Base-by-base conservation (phyloP, 1,284 basidiomycete genomes). In the Veloboletus limbatus region DNA sequence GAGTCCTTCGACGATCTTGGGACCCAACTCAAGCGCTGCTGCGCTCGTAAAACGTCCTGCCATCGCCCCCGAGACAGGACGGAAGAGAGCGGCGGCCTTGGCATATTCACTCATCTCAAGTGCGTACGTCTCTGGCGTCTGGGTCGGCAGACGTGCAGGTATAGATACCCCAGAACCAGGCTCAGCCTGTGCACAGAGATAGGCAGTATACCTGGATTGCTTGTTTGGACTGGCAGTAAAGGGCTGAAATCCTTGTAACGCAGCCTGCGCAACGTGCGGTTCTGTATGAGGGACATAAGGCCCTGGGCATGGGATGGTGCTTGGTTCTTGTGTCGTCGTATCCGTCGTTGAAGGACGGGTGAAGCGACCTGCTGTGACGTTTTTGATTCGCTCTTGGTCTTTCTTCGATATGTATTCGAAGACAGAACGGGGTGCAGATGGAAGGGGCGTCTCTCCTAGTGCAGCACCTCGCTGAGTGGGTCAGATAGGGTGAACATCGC, bases 371-470 rank as follows among this genome's bases (percentile, higher is more conserved):
- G 73, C 65, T 11, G 82, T 71, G 21, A 88, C 75, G 9, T 78
- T 76, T 49, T 88, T 82, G 3, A 98, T 75, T 3, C 93, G 83
- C 49, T 96, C 92, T 42, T 81, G 78, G 56, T 95, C 92, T 63
- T 94, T 95, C 53, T 87, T 81, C 0, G 93, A 94, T 61, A 98
- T 83, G 65, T 87, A 98, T 39, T 97, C 93, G 59, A 95, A 95
- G 3, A 99, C 81, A 0, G 92, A 96, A 32, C 81, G 82, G 2
- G 83, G 78, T 30, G 81, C 81, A 2, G 82, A 71, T 2, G 83
- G 78, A 6, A 88, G 72, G 4, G 79, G 79, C 1, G 78, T 78
- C 68, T 98, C 96, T 38, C 96, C 95, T 0, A 99, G 74, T 8
- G 89, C 73, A 3, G 76, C 69, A 22, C 92, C 95, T 40, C 96